Evolutionary conservation across 352 stramenopile species (phyloP).

Genomic region (Globisporangium splendens): DNA sequence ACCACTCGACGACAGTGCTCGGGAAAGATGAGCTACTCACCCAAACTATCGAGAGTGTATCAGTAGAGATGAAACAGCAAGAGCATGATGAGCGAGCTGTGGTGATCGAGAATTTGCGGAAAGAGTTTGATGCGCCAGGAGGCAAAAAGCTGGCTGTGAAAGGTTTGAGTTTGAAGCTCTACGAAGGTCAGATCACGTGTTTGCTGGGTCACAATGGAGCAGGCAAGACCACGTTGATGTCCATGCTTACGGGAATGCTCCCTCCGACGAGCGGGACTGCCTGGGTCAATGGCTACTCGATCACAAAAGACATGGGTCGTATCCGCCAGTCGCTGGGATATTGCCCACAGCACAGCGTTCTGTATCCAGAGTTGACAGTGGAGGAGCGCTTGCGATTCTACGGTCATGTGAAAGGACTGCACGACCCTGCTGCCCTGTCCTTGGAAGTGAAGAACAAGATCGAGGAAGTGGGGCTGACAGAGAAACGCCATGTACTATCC

Average conservation of each 20-base stretch:
- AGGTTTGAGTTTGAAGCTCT: slow-evolving; percentile 81
- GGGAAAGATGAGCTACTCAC: background rate
- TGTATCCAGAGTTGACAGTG: slow-evolving; percentile 95
- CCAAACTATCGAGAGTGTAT: slow-evolving; percentile 26
- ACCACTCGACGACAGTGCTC: background rate
- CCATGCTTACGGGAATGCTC: slow-evolving; percentile 78
- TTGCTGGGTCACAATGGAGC: slow-evolving; percentile 95
- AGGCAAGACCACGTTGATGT: slow-evolving; percentile 88
- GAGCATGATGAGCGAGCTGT: slow-evolving; percentile 51
- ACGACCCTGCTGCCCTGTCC: slow-evolving; percentile 2
- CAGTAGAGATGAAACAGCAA: slow-evolving; percentile 42
- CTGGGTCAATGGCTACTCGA: slow-evolving; percentile 46
- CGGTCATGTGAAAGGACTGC: slow-evolving; percentile 86
- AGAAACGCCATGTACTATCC: slow-evolving; percentile 75
- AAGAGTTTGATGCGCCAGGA: slow-evolving; percentile 68
- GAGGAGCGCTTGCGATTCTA: slow-evolving; percentile 96
- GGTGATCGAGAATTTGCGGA: slow-evolving; percentile 56
- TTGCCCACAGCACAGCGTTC: slow-evolving; percentile 96
- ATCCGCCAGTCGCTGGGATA: slow-evolving; percentile 93
- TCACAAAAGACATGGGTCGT: slow-evolving; percentile 67
- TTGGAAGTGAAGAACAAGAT: slow-evolving; percentile 64
- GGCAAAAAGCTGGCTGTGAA: slow-evolving; percentile 86
- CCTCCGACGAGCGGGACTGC: slow-evolving; percentile 53
- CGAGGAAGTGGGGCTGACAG: slow-evolving; percentile 83
- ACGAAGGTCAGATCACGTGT: slow-evolving; percentile 93